Base-by-base conservation (phyloP, 495 filamentous ascomycete genomes). In the Bryoglossum gracile region DNA sequence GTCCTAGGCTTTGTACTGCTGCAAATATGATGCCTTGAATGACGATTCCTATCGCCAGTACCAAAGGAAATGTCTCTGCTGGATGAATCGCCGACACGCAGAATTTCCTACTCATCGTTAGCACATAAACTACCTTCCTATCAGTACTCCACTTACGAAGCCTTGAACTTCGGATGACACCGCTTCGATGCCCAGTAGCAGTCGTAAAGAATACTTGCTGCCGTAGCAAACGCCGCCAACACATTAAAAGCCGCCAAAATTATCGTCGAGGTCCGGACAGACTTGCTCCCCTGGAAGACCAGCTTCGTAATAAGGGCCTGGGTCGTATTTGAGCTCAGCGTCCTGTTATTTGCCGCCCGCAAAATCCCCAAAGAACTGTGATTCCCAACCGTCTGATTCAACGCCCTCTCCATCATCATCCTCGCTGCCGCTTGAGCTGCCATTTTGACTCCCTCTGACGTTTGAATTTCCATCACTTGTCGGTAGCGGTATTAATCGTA, bases 21-120 rank as follows among this genome's bases (percentile, higher is more conserved):
- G 63, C 47, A 54, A 68, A 62, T 11, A 65, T 48, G 16, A 66
- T 25, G 8, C 63, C 65, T 57, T 69, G 66, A 48, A 62, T 50
- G 18, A 63, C 46, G 41, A 66, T 59, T 30, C 63, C 65, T 13
- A 59, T 48, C 8, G 66, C 45, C n/a, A 66, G 37, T 9, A 63
- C 46, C 19, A 69, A 46, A 32, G 66, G 64, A 33, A 67, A 56
- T 8, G 62, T 59, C 43, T 69, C 66, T 16, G 65, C 63, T 23
- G 66, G 63, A 46, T 66, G 66, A 28, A 68, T 60, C 10, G 45
- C 24, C 8, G 47, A 50, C 24, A 59, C 24, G 46, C 53, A 63
- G 39, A 51, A 59, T 55, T 62, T 62, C 18, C 58, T 61, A 21
- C 26, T 16, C 1, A 17, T 14, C 22, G 32, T 56, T 25, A 56